Base-by-base conservation (phyloP, 2,329 filamentous ascomycete species). In the Pseudogymnoascus sp. region DNA sequence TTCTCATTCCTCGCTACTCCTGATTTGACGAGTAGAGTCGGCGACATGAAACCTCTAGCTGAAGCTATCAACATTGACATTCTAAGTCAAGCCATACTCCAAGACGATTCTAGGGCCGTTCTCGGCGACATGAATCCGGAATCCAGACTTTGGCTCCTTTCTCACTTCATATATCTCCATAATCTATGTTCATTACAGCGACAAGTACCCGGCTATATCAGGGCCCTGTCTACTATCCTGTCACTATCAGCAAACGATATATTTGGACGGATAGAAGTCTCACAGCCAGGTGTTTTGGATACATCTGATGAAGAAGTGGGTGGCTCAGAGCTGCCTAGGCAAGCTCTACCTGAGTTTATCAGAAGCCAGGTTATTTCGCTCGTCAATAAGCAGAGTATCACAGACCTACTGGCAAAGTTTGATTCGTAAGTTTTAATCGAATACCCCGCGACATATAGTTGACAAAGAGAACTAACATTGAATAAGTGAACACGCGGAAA, bases 381-480 rank as follows among this genome's bases (percentile, higher is more conserved):
- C 6, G 84, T 95, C 33, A 87, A 92, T 65, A 84, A 90, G 72
- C 82, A 86, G 45, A 90, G 88, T 39, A 89, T 96, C 61, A 84
- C 87, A 0, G 81, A 68, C 12, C 62, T 74, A 52, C 63, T 74
- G 22, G 64, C 64, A 9, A 72, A 69, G 55, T 72, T 73, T 61
- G 71, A 70, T 42, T 66, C 58, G 58, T 60, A 60, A 60, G 58
- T 60, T 30, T 25, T 25, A 39, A 33, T 33, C 8, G 35, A 7
- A 55, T 22, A 19, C 49, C 28, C 49, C 28, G 5, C 22, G 49
- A 33, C 49, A 14, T 1, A 33, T 55, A 35, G 9, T 16, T 12
- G 11, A 5, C 16, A 55, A 33, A 35, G 49, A 55, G 49, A 22
- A 68, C 42, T 68, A 71, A 39, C 68, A 71, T 61, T 62, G 64